These are phyloP conservation scores for Taphrina populina DNA, from an alignment of 1,139 yeast species.

Conservation along the genomic window DNA sequence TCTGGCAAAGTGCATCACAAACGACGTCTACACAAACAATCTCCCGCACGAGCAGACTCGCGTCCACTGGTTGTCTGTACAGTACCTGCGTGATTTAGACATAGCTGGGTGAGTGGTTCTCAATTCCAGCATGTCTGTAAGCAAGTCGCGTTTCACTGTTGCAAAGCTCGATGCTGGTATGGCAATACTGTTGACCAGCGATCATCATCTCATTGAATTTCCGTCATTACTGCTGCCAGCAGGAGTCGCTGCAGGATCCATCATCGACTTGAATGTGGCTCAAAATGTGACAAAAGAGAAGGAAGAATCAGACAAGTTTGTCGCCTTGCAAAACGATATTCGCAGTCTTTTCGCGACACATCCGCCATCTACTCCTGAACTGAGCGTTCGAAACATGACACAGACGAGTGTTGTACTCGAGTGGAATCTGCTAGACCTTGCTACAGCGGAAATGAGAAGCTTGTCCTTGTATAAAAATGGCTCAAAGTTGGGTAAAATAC, in stretches of 20 bases:
- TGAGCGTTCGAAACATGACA: constrained; percentile 73
- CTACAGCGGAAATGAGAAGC: constrained; percentile 76
- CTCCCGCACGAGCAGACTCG: too few species aligned
- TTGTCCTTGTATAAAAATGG: constrained; percentile 78
- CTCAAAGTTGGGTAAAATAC: constrained; percentile 76
- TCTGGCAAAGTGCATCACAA: too few species aligned
- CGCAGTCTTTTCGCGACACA: constrained; percentile 68
- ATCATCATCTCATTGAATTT: constrained; percentile 91
- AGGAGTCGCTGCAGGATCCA: constrained; percentile 91
- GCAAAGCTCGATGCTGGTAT: constrained; percentile 94
- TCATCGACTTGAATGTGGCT: constrained; percentile 80
- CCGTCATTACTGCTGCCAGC: constrained; percentile 90
- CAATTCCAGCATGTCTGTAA: constrained; percentile 5
- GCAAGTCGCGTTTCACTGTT: constrained; percentile 57
- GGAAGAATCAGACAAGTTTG: constrained; percentile 60
- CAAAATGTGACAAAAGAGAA: constrained; percentile 71
- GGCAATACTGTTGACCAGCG: constrained; percentile 83
- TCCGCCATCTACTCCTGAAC: constrained; percentile 70
- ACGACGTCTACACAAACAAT: too few species aligned
- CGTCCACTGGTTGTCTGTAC: too few species aligned
- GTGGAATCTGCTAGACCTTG: constrained; percentile 85
- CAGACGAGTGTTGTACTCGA: constrained; percentile 93
- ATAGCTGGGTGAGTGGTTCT: too few species aligned
- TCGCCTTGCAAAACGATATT: constrained; percentile 69
- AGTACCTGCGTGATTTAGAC: too few species aligned